phyloP scores from a whole-genome alignment of 441 rosid genomes.

The Mallotus japonicus region DNA sequence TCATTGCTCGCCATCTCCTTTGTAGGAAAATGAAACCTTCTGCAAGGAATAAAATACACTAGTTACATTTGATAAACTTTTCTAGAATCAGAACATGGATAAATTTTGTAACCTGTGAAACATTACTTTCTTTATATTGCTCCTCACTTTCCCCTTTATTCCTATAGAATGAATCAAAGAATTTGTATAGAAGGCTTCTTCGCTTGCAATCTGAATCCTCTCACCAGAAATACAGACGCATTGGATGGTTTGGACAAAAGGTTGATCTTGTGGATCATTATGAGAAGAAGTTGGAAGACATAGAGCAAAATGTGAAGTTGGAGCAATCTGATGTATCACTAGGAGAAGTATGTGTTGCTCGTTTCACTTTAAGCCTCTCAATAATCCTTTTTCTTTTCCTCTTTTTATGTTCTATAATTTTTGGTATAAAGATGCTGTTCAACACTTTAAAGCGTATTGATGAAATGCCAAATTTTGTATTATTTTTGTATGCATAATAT shows the following conservation, averaged over 20 bases:
- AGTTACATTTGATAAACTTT: not conserved
- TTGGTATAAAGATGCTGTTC: not conserved
- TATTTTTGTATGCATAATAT: not conserved
- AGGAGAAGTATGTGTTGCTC: constrained; percentile 47
- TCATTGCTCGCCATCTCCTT: not conserved
- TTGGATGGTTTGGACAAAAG: constrained; percentile 49
- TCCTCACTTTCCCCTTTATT: constrained; percentile 11
- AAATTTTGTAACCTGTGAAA: not conserved
- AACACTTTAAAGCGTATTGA: constrained; percentile 1
- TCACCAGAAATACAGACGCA: constrained; percentile 37
- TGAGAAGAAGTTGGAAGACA: constrained; percentile 58
- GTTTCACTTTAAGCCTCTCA: constrained; percentile 7
- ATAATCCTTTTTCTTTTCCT: constrained; percentile 7
- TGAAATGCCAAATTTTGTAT: not conserved
- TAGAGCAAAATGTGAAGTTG: constrained; percentile 67
- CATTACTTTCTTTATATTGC: not conserved
- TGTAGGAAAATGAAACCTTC: not conserved
- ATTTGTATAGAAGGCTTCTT: constrained; percentile 46
- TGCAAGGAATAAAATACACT: not conserved
- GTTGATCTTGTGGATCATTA: constrained; percentile 64
- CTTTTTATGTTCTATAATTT: not conserved
- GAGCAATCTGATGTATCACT: constrained; percentile 61
- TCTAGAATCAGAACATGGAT: not conserved
- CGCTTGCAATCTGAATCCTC: constrained; percentile 49
- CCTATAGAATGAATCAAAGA: constrained; percentile 53